Base-by-base conservation (phyloP, 192 early-diverging fungal species). In the Phycomyces blakesleeanus region DNA sequence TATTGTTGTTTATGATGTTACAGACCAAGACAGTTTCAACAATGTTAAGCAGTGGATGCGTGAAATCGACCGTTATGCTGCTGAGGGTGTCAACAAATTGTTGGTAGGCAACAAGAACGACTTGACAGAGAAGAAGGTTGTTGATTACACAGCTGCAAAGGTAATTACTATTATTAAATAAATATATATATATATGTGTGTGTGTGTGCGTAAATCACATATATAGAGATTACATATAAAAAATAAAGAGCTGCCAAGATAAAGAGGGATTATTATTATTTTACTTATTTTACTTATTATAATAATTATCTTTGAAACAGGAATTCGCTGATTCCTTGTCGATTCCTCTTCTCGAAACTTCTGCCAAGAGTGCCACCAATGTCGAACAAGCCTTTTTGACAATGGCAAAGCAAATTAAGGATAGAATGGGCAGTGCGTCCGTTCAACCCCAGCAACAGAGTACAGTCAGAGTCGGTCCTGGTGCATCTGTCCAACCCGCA, bases 331-430 rank as follows among this genome's bases (percentile, higher is more conserved):
- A 93, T 69, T 68, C 80, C 34, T 77, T 98, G 26, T 78, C 76
- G 40, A 95, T 98, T 52, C 89, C 94, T 27, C 94, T 98, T 76
- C 78, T 98, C 77, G 96, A 98, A 75, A 98, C 96, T 5, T 91
- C 88, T 8, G 96, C 96, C 52, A 98, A 98, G 83, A 91, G 93
- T 65, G 89, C 96, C 12, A 90, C 90, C 34, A 98, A 98, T 66
- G 96, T 98, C 16, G 96, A 98, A 83, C 91, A 94, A 71, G 95
- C 95, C 37, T 98, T 98, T 83, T 82, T 98, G 85, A 95, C 91
- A 18, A 97, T 98, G 96, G 95, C 96, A 18, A 93, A 93, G 76
- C 95, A 98, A 81, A 98, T 98, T 72, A 98, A 98, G 82, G 96
- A 97, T 67, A 87, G 89, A 59, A 57, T 64, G 53, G 55, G 63